A percentile compares a stretch with the other conserved stretches of the same genome.
Evolutionary conservation across 1,139 yeast genomes (phyloP).

Genomic region (Kodamaea sp.): DNA sequence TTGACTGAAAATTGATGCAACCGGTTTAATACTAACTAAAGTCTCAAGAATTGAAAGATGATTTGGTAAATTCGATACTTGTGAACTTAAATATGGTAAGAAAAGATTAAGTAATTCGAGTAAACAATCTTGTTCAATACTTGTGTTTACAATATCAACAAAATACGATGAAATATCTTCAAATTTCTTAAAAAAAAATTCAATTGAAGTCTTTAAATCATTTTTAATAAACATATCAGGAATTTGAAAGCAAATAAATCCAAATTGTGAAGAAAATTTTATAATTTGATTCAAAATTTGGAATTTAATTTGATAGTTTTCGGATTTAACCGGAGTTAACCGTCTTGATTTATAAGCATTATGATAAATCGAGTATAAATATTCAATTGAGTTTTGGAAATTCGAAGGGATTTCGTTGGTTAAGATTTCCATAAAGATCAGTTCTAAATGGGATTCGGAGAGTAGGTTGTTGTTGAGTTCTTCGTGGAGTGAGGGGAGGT

Average conservation of each 20-base stretch:
- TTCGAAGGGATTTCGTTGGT: slow-evolving; percentile 47
- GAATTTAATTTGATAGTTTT: slow-evolving; percentile 34
- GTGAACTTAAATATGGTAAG: slow-evolving; percentile 43
- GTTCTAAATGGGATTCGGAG: slow-evolving; percentile 36
- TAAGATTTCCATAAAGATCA: slow-evolving; percentile 51
- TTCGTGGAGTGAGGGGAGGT: slow-evolving; percentile 35
- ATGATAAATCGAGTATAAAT: slow-evolving; percentile 44
- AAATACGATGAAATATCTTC: slow-evolving; percentile 51
- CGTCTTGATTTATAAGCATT: slow-evolving; percentile 37
- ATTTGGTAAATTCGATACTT: slow-evolving; percentile 42
- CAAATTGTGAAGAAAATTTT: slow-evolving; percentile 60
- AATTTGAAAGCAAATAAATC: slow-evolving; percentile 64
- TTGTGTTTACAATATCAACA: slow-evolving; percentile 50
- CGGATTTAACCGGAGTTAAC: slow-evolving; percentile 39
- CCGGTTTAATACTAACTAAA: slow-evolving; percentile 57
- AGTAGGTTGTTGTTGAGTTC: slow-evolving; percentile 33
- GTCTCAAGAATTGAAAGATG: slow-evolving; percentile 55
- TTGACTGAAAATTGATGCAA: slow-evolving; percentile 58
- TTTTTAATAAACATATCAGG: slow-evolving; percentile 59
- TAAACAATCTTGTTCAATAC: slow-evolving; percentile 64
- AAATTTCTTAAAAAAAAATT: slow-evolving; percentile 24
- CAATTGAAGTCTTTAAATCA: slow-evolving; percentile 28
- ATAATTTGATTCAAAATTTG: slow-evolving; percentile 47
- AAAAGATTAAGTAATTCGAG: slow-evolving; percentile 57
- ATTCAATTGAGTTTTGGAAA: slow-evolving; percentile 38